A percentile compares a stretch with the other conserved stretches of the same genome.
Conservation (phyloP, 768 basidiomycete species). For the Mycena amicta region DNA sequence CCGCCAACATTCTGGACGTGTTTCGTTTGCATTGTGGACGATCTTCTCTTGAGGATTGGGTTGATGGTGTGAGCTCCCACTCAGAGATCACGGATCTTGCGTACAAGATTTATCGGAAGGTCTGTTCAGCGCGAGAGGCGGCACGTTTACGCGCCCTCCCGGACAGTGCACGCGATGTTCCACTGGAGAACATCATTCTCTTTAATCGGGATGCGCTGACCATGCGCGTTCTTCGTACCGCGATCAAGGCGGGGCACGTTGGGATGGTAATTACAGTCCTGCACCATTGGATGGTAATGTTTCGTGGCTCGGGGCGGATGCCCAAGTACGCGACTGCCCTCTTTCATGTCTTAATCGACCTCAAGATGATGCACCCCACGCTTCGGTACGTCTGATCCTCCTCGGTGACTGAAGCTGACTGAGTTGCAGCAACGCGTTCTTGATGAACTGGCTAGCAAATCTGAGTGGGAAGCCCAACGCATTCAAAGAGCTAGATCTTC, state of each 20-base stretch:
- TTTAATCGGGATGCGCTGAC: conserved; percentile 21
- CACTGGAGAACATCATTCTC: conserved; percentile 16
- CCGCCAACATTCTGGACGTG: conserved; percentile 13
- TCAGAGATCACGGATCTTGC: neutral
- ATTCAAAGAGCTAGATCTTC: neutral
- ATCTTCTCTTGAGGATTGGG: conserved; percentile 2
- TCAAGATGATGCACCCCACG: conserved; percentile 6
- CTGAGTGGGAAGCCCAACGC: neutral
- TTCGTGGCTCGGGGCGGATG: conserved; percentile 16
- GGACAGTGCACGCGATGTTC: conserved; percentile 3
- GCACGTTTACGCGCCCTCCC: neutral
- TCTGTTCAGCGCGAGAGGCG: conserved; percentile 9
- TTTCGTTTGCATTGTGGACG: conserved; percentile 12
- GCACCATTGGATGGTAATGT: conserved; percentile 18
- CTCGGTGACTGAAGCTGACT: no score
- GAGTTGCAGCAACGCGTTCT: no score
- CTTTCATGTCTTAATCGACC: conserved; percentile 3
- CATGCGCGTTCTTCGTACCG: conserved; percentile 8
- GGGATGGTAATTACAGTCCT: conserved; percentile 17
- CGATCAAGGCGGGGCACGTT: conserved; percentile 20
- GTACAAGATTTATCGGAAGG: neutral
- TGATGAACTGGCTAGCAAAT: conserved; percentile 1
- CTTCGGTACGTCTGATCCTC: conserved; percentile 10
- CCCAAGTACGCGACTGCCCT: conserved; percentile 23
- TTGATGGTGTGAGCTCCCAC: neutral